These are phyloP conservation scores for Immersiporthe knoxdaviesiana DNA, from an alignment of 2,329 filamentous ascomycete species.

Conservation along the genomic window DNA sequence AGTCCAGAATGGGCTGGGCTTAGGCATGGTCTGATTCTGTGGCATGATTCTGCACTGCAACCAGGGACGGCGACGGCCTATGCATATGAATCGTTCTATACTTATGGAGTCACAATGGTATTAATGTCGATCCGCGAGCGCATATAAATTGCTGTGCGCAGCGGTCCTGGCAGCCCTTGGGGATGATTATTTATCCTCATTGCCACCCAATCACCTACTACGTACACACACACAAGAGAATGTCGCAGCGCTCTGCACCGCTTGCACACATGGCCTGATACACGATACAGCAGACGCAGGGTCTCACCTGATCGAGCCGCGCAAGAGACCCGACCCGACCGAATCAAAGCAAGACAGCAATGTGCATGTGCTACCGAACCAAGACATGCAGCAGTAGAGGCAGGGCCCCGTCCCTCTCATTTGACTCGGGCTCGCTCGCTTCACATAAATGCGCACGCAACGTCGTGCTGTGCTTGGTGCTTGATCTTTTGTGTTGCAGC, in stretches of 20 bases:
- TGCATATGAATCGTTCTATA: slow-evolving; percentile 4
- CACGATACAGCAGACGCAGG: neutral
- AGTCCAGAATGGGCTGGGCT: neutral
- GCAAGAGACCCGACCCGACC: neutral
- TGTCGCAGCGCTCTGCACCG: neutral
- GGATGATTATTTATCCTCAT: slow-evolving; percentile 6
- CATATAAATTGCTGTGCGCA: slow-evolving; percentile 18
- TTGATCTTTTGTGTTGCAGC: neutral
- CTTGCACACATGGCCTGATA: slow-evolving; percentile 2
- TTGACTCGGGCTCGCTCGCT: neutral
- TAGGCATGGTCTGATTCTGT: slow-evolving; percentile 19
- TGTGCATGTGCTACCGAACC: neutral
- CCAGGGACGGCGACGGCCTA: neutral
- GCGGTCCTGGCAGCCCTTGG: neutral
- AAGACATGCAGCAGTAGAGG: neutral
- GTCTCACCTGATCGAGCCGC: slow-evolving; percentile 1
- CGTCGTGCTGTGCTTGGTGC: neutral
- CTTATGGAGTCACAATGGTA: neutral
- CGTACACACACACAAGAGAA: neutral
- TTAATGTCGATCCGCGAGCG: neutral
- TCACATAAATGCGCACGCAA: neutral
- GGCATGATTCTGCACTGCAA: slow-evolving; percentile 23
- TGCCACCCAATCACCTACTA: too few species aligned
- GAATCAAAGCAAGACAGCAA: neutral
- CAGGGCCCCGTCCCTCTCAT: neutral